Base-by-base conservation (phyloP, 495 filamentous ascomycete genomes). In the Talaromyces wortmannii region DNA sequence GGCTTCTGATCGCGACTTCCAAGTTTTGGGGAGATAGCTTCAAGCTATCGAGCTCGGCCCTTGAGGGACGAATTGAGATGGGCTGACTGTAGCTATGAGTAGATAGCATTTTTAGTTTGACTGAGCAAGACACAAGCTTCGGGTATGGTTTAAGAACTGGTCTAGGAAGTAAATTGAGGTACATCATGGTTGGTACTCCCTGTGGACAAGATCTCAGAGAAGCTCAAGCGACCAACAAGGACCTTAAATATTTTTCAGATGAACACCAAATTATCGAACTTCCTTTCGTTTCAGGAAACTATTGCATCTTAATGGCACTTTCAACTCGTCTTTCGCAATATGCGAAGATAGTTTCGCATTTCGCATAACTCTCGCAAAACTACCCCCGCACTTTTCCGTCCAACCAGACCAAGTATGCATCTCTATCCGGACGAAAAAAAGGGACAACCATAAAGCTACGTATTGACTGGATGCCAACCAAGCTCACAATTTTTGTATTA, bases 1-100 rank as follows among this genome's bases (percentile, higher is more conserved):
- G 57, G 40, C 68, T 67, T 10, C 73, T 70, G 7, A 76, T 73
- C 3, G 76, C 77, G 33, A 69, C 68, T 57, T 81, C 77, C 11
- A 82, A 58, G 54, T 79, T 80, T 36, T 68, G 59, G 3, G 67
- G 52, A 4, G 47, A 53, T 8, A 76, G 64, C 15, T 53, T 52
- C 12, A 51, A 53, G 18, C 53, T 45, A 23, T 58, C 17, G 17
- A 67, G 51, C 32, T 67, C 65, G 3, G 13, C 18, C 16, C 50
- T 50, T 0, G 65, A 61, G 31, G 58, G 64, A 3, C 31, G 31
- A 30, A 66, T 63, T 13, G 58, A 43, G 12, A 45, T 57, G 12
- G 61, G 61, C n/a, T 58, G 23, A 13, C 57, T 58, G 32, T 48
- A 53, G 7, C 47, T 48, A 33, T 8, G 8, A 40, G 36, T 40